A percentile compares a stretch with the other conserved stretches of the same genome.
Conservation (phyloP, 2,329 filamentous ascomycete genomes). For the Ophiognomonia clavigignenti-juglandacearum region DNA sequence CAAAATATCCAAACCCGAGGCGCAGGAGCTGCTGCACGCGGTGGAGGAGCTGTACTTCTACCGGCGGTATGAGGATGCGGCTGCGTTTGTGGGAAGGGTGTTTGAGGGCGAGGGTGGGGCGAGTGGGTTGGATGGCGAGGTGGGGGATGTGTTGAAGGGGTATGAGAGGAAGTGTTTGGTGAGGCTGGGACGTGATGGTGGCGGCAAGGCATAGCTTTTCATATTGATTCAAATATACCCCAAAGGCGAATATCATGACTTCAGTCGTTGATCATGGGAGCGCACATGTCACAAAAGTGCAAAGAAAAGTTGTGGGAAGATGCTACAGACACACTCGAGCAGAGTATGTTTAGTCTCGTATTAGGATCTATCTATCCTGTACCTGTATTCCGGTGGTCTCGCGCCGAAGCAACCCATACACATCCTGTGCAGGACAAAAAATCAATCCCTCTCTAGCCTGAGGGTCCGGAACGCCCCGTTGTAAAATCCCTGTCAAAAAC, state of each 20-base stretch:
- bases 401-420: slow-evolving; percentile 9
- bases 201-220: neutral
- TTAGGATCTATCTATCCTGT: slow-evolving; percentile 13
- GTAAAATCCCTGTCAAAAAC: neutral
- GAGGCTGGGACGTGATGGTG: slow-evolving; percentile 18
- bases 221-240: neutral
- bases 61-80: slow-evolving; percentile 39
- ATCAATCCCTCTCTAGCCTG: neutral
- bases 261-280: no score
- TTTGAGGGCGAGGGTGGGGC: slow-evolving; percentile 25
- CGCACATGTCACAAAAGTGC: no score
- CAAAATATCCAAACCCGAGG: slow-evolving; percentile 38
- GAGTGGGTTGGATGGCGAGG: slow-evolving; percentile 38
- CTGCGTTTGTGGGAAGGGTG: slow-evolving; percentile 33
- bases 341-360: neutral
- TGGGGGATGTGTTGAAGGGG: slow-evolving; percentile 31
- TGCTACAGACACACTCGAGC: no score
- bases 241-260: no score
- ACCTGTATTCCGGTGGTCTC: slow-evolving; percentile 6
- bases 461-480: slow-evolving; percentile 6
- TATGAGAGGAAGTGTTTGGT: slow-evolving; percentile 39
- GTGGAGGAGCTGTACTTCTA: slow-evolving; percentile 56
- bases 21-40: slow-evolving; percentile 49
- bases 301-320: no score
- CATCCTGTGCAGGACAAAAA: slow-evolving; percentile 2